Evolutionary conservation across 1,139 yeast genomes (phyloP), one percentile per base, ranked within the genome.

Genomic region (Pneumocystis carinii): DNA sequence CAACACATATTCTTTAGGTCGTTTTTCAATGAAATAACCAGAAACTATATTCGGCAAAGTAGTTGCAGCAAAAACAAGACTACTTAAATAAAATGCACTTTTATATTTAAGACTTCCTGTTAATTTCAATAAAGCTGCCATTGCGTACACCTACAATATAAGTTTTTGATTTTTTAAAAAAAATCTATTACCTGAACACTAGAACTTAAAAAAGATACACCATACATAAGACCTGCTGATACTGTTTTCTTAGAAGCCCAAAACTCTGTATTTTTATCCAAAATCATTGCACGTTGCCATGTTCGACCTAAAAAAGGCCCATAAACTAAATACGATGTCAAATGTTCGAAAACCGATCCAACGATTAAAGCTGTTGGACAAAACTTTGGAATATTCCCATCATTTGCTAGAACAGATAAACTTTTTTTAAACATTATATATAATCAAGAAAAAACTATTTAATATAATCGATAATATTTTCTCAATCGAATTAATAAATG

Each of bases 71-170:
- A 76, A 75, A 63, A 77, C 71, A 59, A 77, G 69, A 32, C 73
- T 68, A 42, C 79, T 79, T 59, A 77, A 68, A 65, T 73, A 72
- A 62, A 76, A 70, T 35, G 79, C 78, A 38, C 77, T 78, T 71
- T 75, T 73, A 70, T 73, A 72, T 62, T 72, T 69, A 68, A 71
- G 67, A 59, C 76, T 74, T 63, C 76, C 77, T 59, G 78, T 72
- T 62, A 75, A 68, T 69, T 75, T 73, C 63, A 77, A 69, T 57
- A 77, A 69, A 24, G 77, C 77, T 24, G 76, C 71, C 57, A 76
- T 72, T 29, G 77, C 78, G 68, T 77, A 77, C n/a, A 79, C 71
- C 71, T 76, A 79, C 35, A 66, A 70, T 15, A 37, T 37, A 5
- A 37, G 39, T 4, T 37, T 37, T 37, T 14, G n/a, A 8, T 12